Evolutionary conservation across 352 stramenopile genomes (phyloP).

Genomic region (Elongisporangium prolatum): DNA sequence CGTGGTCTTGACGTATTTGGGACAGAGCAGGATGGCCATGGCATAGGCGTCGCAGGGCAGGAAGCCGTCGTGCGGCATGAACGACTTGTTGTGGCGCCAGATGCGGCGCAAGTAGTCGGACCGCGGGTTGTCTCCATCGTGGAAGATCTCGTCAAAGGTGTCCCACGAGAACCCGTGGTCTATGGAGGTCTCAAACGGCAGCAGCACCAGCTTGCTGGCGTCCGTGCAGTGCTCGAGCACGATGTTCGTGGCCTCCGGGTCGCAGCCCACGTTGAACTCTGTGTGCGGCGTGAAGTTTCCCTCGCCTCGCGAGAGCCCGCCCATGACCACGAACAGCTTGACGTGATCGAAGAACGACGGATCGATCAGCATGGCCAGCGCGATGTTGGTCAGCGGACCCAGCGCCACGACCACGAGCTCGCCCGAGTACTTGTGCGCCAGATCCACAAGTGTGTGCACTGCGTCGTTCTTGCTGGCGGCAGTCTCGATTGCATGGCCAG

Average conservation of each 20-base stretch:
- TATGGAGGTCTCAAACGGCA: slow-evolving; percentile 65
- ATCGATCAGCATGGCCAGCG: slow-evolving; percentile 67
- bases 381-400: slow-evolving; percentile 76
- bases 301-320: slow-evolving; percentile 56
- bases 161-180: slow-evolving; percentile 57
- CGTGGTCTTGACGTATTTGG: slow-evolving; percentile 45
- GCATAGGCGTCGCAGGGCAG: slow-evolving; percentile 73
- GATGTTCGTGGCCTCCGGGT: slow-evolving; percentile 75
- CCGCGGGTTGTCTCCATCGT: slow-evolving; percentile 26
- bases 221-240: slow-evolving; percentile 55
- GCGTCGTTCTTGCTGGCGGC: slow-evolving; percentile 50
- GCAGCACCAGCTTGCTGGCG: slow-evolving; percentile 51
- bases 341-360: slow-evolving; percentile 57
- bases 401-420: slow-evolving; percentile 76
- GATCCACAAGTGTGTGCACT: slow-evolving; percentile 57
- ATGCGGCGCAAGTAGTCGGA: slow-evolving; percentile 52
- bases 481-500: slow-evolving; percentile 29
- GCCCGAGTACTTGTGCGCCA: slow-evolving; percentile 45
- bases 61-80: slow-evolving; percentile 39
- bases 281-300: slow-evolving; percentile 64
- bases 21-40: slow-evolving; percentile 53
- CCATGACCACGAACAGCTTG: slow-evolving; percentile 71
- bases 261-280: slow-evolving; percentile 81
- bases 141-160: slow-evolving; percentile 66
- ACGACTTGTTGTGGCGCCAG: slow-evolving; percentile 56